These are phyloP conservation scores for Ceratocystis lukuohia DNA, from an alignment of 2,329 filamentous ascomycete species.

Conservation along the genomic window DNA sequence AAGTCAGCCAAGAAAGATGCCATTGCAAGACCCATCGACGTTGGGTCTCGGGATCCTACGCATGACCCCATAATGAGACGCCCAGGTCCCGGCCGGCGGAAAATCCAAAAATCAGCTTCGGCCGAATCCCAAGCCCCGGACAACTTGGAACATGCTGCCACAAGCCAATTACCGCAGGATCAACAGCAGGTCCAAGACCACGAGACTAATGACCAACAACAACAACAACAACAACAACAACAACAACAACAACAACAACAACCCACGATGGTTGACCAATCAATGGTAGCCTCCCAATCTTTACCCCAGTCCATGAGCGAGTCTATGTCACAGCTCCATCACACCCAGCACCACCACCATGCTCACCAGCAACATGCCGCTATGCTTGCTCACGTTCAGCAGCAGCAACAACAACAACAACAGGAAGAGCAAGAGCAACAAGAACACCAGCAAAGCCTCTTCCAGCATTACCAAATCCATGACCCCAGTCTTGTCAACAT, in stretches of 20 bases:
- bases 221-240: slow-evolving; percentile 15
- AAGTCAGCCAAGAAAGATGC: slow-evolving; percentile 35
- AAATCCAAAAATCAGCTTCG: slow-evolving; percentile 36
- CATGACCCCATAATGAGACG: slow-evolving; percentile 47
- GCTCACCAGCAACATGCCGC: slow-evolving; percentile 2
- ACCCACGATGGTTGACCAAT: slow-evolving; percentile 17
- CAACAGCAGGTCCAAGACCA: neutral
- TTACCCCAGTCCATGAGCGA: neutral
- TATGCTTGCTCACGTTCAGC: slow-evolving; percentile 2
- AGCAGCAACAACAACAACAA: slow-evolving; percentile 10
- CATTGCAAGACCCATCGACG: neutral
- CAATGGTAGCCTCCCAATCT: neutral
- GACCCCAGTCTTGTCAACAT: slow-evolving; percentile 3
- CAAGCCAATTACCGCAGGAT: neutral
- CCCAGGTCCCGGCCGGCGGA: slow-evolving; percentile 43
- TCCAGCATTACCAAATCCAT: slow-evolving; percentile 4
- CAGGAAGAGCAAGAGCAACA: neutral
- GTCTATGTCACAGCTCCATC: slow-evolving; percentile 3
- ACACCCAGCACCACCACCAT: slow-evolving; percentile 13
- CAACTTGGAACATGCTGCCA: slow-evolving; percentile 11
- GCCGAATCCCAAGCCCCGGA: slow-evolving; percentile 14
- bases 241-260: slow-evolving; percentile 13
- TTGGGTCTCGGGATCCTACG: slow-evolving; percentile 32
- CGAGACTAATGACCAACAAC: neutral
- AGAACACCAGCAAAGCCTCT: neutral